phyloP scores from a whole-genome alignment of 2,329 filamentous ascomycete species.

The Westerdykella aurantiaca region DNA sequence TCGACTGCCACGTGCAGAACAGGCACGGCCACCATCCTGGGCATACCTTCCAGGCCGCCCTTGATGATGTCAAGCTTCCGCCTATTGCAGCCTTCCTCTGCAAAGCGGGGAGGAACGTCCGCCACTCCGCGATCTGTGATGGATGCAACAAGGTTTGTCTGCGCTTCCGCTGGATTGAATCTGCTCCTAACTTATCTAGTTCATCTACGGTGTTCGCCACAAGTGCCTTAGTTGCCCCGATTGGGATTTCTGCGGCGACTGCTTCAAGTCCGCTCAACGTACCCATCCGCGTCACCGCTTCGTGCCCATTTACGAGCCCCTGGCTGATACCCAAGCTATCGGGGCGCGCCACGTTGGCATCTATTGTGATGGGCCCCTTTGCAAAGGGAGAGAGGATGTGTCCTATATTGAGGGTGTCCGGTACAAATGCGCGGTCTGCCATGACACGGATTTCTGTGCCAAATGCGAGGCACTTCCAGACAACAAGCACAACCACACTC shows the following conservation, averaged over 20 bases:
- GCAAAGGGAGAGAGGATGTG: conserved; percentile 53
- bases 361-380: conserved; percentile 91
- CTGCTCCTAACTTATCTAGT: conserved; percentile 40
- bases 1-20: conserved; percentile 67
- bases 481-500: conserved; percentile 88
- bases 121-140: conserved; percentile 88
- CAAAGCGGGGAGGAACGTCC: conserved; percentile 69
- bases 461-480: conserved; percentile 83
- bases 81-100: conserved; percentile 65
- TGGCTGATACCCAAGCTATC: conserved; percentile 45
- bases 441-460: conserved; percentile 92
- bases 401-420: conserved; percentile 72
- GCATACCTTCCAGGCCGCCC: conserved; percentile 69
- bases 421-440: conserved; percentile 96
- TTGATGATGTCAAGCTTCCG: conserved; percentile 50
- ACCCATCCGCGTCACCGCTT: conserved; percentile 84
- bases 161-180: background rate
- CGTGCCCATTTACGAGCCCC: conserved; percentile 74
- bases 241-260: conserved; percentile 88
- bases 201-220: conserved; percentile 82
- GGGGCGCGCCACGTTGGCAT: conserved; percentile 69
- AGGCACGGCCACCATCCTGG: conserved; percentile 87
- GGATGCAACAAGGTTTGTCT: conserved; percentile 68
- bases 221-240: conserved; percentile 97
- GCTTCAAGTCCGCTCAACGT: conserved; percentile 59